Evolutionary conservation across 192 early-diverging fungal species (phyloP).

Genomic region (Funneliformis mosseae): DNA sequence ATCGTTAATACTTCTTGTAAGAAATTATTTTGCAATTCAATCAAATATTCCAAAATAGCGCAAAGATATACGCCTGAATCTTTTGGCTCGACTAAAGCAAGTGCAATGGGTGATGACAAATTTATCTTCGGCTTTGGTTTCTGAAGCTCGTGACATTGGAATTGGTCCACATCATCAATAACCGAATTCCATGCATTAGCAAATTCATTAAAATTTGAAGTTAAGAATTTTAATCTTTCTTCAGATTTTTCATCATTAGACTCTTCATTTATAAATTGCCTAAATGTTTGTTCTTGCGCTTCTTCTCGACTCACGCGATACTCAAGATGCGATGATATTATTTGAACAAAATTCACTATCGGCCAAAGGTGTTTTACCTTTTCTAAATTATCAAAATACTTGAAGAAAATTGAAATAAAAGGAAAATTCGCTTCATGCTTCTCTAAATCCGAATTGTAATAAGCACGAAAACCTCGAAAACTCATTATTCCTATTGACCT

Average conservation of each 20-base stretch:
- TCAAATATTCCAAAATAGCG: conserved; percentile 25
- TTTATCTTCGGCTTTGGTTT: background rate
- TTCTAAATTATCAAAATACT: conserved; percentile 19
- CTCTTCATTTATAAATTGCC: conserved; percentile 8
- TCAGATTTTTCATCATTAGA: background rate
- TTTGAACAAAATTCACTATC: conserved; percentile 28
- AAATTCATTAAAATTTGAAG: conserved; percentile 17
- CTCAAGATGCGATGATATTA: conserved; percentile 1
- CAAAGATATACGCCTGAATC: conserved; percentile 20
- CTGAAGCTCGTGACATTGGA: conserved; percentile 32
- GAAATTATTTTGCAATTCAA: conserved; percentile 33
- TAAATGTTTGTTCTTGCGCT: conserved; percentile 12
- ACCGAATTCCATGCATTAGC: conserved; percentile 22
- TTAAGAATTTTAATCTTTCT: background rate
- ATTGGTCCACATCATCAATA: conserved; percentile 19
- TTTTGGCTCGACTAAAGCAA: conserved; percentile 4
- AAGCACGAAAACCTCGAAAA: conserved; percentile 11
- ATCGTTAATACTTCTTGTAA: conserved; percentile 1
- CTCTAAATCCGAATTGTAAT: conserved; percentile 3
- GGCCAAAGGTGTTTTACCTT: conserved; percentile 13
- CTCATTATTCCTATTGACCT: background rate
- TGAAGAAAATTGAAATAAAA: conserved; percentile 24
- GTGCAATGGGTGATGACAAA: background rate
- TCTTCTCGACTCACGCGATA: conserved; percentile 13
- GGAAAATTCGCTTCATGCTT: background rate